Percentiles rank a stretch among this genome's conserved stretches.
phyloP scores from a whole-genome alignment of 257 asterid genomes.

The Solanum lignicaule region DNA sequence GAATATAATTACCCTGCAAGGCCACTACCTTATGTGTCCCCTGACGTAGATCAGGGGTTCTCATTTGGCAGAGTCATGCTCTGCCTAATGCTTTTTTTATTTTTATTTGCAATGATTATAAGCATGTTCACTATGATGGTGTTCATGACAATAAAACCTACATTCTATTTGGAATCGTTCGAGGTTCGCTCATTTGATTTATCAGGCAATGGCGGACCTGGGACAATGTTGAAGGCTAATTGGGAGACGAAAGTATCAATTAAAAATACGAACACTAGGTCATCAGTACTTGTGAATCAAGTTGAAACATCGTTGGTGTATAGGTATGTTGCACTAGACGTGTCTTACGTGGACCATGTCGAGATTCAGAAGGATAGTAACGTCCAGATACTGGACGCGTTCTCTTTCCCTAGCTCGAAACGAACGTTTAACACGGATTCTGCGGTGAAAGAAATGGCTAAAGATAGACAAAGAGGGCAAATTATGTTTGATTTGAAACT shows the following conservation, averaged over 20 bases:
- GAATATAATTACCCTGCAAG: not conserved
- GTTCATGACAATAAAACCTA: not conserved
- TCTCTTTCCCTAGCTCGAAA: not conserved
- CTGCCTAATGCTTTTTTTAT: not conserved
- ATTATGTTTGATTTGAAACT: not conserved
- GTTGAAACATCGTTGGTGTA: not conserved
- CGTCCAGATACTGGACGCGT: not conserved
- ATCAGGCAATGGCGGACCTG: not conserved
- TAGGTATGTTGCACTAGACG: not conserved
- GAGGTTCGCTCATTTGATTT: not conserved
- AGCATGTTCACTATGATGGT: not conserved
- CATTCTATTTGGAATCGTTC: not conserved
- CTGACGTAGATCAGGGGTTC: not conserved
- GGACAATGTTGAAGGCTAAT: not conserved
- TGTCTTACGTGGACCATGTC: not conserved
- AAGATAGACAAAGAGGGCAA: not conserved
- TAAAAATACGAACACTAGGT: not conserved
- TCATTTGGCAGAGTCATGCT: not conserved
- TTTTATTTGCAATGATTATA: not conserved
- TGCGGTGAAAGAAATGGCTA: not conserved
- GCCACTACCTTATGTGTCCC: not conserved
- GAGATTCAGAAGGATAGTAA: not conserved
- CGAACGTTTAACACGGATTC: not conserved
- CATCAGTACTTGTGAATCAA: not conserved
- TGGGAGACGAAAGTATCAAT: not conserved